These are phyloP conservation scores for Phyllosticta citrichinensis DNA, from an alignment of 2,329 filamentous ascomycete genomes.

Conservation along the genomic window DNA sequence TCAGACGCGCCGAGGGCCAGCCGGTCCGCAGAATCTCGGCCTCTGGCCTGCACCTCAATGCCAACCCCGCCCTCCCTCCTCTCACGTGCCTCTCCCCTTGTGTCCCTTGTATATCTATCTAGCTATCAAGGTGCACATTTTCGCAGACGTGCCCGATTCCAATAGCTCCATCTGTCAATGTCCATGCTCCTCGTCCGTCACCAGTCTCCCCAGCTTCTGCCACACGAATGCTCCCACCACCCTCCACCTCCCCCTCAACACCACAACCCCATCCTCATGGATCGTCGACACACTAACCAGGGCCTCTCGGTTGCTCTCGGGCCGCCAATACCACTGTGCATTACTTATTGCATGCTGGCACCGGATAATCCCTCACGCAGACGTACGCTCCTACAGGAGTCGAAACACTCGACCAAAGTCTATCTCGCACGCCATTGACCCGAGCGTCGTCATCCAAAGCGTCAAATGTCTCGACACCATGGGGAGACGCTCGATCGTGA, in stretches of 20 bases:
- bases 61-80: not conserved
- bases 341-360: not conserved
- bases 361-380: not conserved
- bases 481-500: too few relatives aligned
- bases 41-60: not conserved
- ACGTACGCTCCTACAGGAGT: not conserved
- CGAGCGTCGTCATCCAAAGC: not conserved
- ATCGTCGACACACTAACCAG: not conserved
- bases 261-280: not conserved
- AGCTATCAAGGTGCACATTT: not conserved
- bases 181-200: not conserved
- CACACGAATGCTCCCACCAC: not conserved
- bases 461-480: not conserved
- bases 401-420: not conserved
- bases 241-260: not conserved
- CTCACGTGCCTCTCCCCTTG: not conserved
- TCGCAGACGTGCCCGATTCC: too few relatives aligned
- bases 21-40: conserved; percentile 4
- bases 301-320: not conserved
- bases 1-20: not conserved
- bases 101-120: too few relatives aligned
- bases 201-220: not conserved
- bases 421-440: not conserved
- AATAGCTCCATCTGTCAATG: not conserved
- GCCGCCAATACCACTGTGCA: not conserved